Evolutionary conservation across 116 monocot genomes (phyloP).

Genomic region (Dioscorea cayenensis): DNA sequence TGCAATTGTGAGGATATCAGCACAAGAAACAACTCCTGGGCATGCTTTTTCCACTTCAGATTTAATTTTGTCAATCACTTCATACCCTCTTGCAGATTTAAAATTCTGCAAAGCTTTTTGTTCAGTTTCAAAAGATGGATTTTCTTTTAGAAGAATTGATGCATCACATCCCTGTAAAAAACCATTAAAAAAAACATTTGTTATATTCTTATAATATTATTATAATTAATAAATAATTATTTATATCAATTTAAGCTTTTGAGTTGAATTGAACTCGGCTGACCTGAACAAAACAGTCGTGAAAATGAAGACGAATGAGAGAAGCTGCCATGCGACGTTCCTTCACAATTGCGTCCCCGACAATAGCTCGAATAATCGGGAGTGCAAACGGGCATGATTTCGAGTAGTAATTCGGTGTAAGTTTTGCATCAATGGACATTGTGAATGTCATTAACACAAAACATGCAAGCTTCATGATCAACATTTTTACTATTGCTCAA

Average conservation of each 20-base stretch:
- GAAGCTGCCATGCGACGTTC: constrained; percentile 12
- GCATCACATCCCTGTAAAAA: constrained; percentile 8
- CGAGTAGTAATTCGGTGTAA: background rate
- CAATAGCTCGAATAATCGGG: background rate
- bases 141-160: background rate
- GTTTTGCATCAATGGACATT: background rate
- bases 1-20: constrained; percentile 38
- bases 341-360: background rate
- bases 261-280: too few relatives aligned
- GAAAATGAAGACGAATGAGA: constrained; percentile 12
- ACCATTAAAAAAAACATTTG: too few relatives aligned
- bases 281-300: constrained; percentile 11
- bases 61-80: constrained; percentile 38
- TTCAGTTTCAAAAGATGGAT: background rate
- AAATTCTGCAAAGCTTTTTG: constrained; percentile 12
- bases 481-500: too few relatives aligned
- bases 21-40: constrained; percentile 37
- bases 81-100: constrained; percentile 34
- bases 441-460: too few relatives aligned
- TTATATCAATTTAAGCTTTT: too few relatives aligned
- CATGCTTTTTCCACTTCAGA: constrained; percentile 26
- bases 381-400: background rate
- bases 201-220: too few relatives aligned
- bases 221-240: too few relatives aligned
- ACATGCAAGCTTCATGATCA: too few relatives aligned